Conservation (phyloP, 495 filamentous ascomycete genomes). For the Penicillium silybi region DNA sequence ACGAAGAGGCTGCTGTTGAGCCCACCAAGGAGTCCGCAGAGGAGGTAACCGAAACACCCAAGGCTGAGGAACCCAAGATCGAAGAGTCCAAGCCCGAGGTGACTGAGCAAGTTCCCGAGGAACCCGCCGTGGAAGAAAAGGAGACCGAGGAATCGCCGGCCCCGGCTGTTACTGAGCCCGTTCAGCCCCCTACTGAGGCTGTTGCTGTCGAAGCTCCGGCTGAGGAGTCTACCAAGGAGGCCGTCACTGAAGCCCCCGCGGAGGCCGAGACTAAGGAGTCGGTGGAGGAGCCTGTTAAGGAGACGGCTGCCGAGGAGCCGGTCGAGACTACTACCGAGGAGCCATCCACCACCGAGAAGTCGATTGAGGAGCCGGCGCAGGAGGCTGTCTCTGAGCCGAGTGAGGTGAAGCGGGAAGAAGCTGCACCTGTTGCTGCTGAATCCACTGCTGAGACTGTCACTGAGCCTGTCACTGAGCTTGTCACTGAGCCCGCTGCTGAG, state of each 20-base stretch:
- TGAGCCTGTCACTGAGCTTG: neutral
- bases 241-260: neutral
- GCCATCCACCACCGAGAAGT: neutral
- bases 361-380: neutral
- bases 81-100: neutral
- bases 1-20: conserved; percentile 5
- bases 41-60: neutral
- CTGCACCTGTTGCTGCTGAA: neutral
- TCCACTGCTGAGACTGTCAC: neutral
- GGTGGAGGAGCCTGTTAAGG: neutral
- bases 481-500: neutral
- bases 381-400: no score
- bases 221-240: neutral
- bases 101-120: neutral
- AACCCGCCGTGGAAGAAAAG: neutral
- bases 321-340: neutral
- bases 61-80: neutral
- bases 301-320: neutral
- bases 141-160: neutral
- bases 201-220: neutral
- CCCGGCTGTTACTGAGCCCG: neutral
- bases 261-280: neutral
- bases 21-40: neutral
- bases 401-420: no score
- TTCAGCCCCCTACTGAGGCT: neutral